Evolutionary conservation across 768 basidiomycete species (phyloP).

Genomic region (Auricularia cornea): DNA sequence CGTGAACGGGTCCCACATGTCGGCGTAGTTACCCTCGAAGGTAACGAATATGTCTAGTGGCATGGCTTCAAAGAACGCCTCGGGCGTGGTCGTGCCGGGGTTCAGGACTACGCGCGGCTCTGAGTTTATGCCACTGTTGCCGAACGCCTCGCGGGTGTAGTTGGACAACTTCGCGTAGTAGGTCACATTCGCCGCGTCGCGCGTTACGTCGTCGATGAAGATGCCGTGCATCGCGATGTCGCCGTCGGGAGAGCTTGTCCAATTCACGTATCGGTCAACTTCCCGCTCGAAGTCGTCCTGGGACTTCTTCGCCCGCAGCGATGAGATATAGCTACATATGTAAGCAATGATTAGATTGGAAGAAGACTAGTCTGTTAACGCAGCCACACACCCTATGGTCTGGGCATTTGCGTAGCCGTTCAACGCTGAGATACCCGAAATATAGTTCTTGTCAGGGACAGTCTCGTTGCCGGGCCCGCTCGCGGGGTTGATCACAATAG

Average conservation of each 20-base stretch:
- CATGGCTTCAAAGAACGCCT: neutral
- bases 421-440: neutral
- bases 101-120: neutral
- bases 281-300: neutral
- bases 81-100: neutral
- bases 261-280: neutral
- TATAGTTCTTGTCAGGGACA: neutral
- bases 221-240: neutral
- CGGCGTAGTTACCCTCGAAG: neutral
- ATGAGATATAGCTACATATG: neutral
- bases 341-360: neutral
- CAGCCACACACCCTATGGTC: neutral
- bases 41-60: neutral
- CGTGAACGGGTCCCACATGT: neutral
- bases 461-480: neutral
- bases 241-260: neutral
- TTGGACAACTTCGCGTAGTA: neutral
- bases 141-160: neutral
- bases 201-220: neutral
- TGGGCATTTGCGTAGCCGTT: neutral
- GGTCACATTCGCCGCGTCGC: neutral
- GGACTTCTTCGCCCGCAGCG: neutral
- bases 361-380: too few relatives aligned
- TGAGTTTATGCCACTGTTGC: neutral
- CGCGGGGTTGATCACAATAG: neutral